Percentiles rank a stretch among this genome's conserved stretches.
phyloP scores from a whole-genome alignment of 2,329 filamentous ascomycete species.

The Amauroascus verrucosus region DNA sequence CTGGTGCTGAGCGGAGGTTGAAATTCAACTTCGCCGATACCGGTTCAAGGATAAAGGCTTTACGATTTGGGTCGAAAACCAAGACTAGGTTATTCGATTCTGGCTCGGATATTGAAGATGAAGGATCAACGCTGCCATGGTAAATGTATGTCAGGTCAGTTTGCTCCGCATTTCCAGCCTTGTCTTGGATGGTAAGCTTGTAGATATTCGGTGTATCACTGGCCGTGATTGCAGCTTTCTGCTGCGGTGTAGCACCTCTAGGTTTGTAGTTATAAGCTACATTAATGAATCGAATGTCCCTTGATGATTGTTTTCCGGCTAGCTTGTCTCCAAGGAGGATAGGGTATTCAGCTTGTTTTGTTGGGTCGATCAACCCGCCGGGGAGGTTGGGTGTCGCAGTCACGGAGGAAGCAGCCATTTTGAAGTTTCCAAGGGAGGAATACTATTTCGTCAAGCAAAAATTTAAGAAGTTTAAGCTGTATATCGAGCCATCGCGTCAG shows the following conservation, averaged over 20 bases:
- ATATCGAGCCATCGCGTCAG: neutral
- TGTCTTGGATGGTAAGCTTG: constrained; percentile 35
- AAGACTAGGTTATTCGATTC: constrained; percentile 41
- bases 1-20: constrained; percentile 65
- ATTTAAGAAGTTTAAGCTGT: neutral
- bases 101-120: constrained; percentile 21
- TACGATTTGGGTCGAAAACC: constrained; percentile 62
- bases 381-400: constrained; percentile 19
- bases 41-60: constrained; percentile 72
- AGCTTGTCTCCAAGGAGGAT: constrained; percentile 38
- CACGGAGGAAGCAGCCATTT: neutral
- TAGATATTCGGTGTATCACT: constrained; percentile 29
- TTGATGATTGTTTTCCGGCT: constrained; percentile 22
- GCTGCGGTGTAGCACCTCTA: constrained; percentile 32
- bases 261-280: constrained; percentile 40
- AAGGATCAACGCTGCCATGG: constrained; percentile 33
- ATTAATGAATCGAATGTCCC: constrained; percentile 27
- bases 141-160: constrained; percentile 32
- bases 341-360: constrained; percentile 38
- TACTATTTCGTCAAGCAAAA: neutral
- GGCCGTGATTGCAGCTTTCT: constrained; percentile 31
- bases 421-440: neutral
- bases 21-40: constrained; percentile 76
- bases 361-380: constrained; percentile 34
- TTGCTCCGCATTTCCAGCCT: constrained; percentile 31